phyloP scores from a whole-genome alignment of 352 stramenopile species.

The Phytophthora litchii region DNA sequence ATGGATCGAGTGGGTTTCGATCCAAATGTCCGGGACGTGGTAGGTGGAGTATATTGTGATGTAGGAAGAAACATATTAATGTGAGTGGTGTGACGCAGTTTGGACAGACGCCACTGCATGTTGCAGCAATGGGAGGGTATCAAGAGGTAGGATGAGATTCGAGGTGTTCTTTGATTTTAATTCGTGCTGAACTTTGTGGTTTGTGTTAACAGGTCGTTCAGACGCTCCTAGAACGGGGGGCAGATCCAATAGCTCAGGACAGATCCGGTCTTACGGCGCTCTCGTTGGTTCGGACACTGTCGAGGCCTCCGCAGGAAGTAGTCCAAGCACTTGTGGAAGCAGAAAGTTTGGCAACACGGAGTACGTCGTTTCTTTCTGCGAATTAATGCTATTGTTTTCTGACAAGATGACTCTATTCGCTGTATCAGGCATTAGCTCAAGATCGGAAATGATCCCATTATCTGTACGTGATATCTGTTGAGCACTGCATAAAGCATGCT shows the following conservation, averaged over 20 bases:
- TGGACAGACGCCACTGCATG: constrained; percentile 74
- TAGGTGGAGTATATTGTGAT: constrained; percentile 21
- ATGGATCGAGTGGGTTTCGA: constrained; percentile 77
- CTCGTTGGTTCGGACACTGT: constrained; percentile 70
- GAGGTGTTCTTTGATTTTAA: not conserved
- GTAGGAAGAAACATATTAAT: not conserved
- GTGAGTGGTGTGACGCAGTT: constrained; percentile 43
- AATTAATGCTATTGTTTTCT: constrained; percentile 1
- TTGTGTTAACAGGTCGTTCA: constrained; percentile 49
- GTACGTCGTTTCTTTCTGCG: constrained; percentile 14
- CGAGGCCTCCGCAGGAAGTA: constrained; percentile 62
- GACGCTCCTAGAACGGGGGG: constrained; percentile 53
- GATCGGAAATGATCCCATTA: constrained; percentile 25
- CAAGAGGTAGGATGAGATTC: constrained; percentile 39
- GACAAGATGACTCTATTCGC: not conserved
- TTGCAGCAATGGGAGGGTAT: constrained; percentile 72
- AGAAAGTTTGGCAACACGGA: constrained; percentile 38
- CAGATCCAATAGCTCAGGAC: constrained; percentile 53
- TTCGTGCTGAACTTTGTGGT: constrained; percentile 1
- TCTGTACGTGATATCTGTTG: constrained; percentile 21
- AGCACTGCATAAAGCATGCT: not conserved
- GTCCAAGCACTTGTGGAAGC: constrained; percentile 62
- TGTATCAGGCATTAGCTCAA: constrained; percentile 20
- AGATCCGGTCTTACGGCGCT: constrained; percentile 71
- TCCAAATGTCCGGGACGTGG: constrained; percentile 67